These are phyloP conservation scores for Anisodus tanguticus DNA, from an alignment of 257 asterid genomes.

Conservation along the genomic window DNA sequence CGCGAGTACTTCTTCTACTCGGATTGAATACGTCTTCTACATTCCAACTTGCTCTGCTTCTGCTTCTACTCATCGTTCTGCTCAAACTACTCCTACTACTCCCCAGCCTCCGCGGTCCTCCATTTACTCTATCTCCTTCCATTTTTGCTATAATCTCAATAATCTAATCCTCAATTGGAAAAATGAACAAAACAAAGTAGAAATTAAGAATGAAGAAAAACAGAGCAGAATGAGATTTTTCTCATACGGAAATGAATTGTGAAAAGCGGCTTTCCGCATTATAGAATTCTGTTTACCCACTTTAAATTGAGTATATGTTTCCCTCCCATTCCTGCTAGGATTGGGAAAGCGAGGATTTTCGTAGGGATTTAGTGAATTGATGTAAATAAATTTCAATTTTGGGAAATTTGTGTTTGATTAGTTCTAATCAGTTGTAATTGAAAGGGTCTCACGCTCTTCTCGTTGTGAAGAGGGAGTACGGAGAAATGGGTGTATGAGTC, in stretches of 20 bases:
- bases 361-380: no score
- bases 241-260: neutral
- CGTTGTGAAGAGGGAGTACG: constrained; percentile 20
- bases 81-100: constrained; percentile 42
- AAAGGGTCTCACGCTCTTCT: constrained; percentile 25
- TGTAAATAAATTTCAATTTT: neutral
- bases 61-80: constrained; percentile 41
- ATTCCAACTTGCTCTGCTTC: constrained; percentile 47
- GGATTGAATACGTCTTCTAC: constrained; percentile 61
- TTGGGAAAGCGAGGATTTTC: no score
- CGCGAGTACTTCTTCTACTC: constrained; percentile 50
- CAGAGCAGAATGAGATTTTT: neutral
- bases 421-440: neutral
- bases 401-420: neutral
- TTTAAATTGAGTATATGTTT: no score
- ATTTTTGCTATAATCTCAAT: constrained; percentile 18
- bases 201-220: neutral
- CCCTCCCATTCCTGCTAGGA: no score
- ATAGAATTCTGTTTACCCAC: no score
- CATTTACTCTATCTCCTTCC: constrained; percentile 22
- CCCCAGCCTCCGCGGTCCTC: constrained; percentile 44
- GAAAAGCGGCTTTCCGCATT: no score
- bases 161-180: neutral
- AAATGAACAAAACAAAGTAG: neutral
- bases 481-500: neutral